Evolutionary conservation across 1,139 yeast genomes (phyloP).

Genomic region (Scheffersomyces cryptocercus): DNA sequence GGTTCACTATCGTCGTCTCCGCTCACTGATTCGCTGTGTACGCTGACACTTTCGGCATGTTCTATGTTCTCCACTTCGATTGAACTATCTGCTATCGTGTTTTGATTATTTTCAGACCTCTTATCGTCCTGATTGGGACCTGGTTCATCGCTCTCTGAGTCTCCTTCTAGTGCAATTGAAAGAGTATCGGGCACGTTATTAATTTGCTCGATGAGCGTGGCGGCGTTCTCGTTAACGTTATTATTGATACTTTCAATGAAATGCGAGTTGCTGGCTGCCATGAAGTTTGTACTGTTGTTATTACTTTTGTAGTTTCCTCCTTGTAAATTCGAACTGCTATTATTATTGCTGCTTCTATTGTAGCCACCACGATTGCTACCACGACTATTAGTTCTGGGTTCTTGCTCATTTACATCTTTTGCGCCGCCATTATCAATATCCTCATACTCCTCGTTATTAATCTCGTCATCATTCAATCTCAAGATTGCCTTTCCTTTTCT

Average conservation of each 20-base stretch:
- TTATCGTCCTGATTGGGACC: background rate
- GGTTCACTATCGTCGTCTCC: background rate
- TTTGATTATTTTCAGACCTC: background rate
- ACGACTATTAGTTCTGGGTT: background rate
- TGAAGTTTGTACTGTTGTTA: background rate
- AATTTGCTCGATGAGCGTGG: background rate
- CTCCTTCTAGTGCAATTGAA: background rate
- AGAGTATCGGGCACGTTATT: background rate
- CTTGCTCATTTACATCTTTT: slow-evolving; percentile 2
- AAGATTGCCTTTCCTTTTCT: slow-evolving; percentile 44
- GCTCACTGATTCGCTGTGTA: no score
- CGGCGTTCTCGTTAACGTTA: background rate
- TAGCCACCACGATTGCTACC: background rate
- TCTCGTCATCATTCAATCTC: slow-evolving; percentile 28
- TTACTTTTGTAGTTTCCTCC: background rate
- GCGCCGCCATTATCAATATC: slow-evolving; percentile 7
- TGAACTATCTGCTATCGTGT: background rate
- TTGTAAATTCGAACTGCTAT: background rate
- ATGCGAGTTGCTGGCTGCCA: background rate
- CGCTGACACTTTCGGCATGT: no score
- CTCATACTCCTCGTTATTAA: slow-evolving; percentile 12
- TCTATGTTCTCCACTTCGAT: background rate
- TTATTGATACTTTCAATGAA: background rate
- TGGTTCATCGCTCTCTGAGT: background rate
- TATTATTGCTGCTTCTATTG: background rate